Evolutionary conservation across 2,329 filamentous ascomycete species (phyloP).

Genomic region (Colletotrichum neosansevieriae): DNA sequence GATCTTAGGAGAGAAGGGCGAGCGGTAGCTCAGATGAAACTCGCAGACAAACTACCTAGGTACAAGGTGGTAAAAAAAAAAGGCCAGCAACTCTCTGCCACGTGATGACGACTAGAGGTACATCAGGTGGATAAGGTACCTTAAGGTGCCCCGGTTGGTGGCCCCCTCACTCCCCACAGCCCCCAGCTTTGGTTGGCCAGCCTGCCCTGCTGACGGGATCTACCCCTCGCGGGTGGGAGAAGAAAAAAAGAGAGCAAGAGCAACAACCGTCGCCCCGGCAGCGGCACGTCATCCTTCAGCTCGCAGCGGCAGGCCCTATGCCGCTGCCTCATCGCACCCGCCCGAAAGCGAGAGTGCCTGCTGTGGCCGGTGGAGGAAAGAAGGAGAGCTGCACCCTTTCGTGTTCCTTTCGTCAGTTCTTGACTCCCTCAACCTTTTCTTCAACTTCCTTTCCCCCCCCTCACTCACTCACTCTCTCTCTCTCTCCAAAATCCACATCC

Average conservation of each 20-base stretch:
- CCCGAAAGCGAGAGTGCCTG: not conserved
- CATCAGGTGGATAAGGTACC: not conserved
- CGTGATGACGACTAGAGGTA: too few species aligned
- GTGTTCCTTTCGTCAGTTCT: not conserved
- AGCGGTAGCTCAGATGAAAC: not conserved
- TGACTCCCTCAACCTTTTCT: slow-evolving; percentile 13
- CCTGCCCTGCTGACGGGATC: slow-evolving; percentile 1
- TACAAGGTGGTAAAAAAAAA: too few species aligned
- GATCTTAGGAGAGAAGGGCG: too few species aligned
- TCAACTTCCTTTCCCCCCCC: not conserved
- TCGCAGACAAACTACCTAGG: too few species aligned
- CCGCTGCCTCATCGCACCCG: not conserved
- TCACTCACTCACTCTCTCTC: too few species aligned
- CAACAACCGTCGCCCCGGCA: slow-evolving; percentile 33
- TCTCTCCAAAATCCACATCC: not conserved
- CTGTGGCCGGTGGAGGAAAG: slow-evolving; percentile 3
- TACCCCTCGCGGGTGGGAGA: not conserved
- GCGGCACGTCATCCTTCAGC: slow-evolving; percentile 36
- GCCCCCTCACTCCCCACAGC: slow-evolving; percentile 3
- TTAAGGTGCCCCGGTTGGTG: not conserved
- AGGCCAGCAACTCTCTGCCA: too few species aligned
- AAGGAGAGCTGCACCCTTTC: slow-evolving; percentile 18
- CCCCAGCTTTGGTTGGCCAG: slow-evolving; percentile 9
- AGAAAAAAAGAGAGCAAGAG: not conserved
- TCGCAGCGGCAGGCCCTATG: not conserved